A percentile compares a stretch with the other conserved stretches of the same genome.
Conservation (phyloP, 2,329 filamentous ascomycete genomes). For the Beauveria asiatica region DNA sequence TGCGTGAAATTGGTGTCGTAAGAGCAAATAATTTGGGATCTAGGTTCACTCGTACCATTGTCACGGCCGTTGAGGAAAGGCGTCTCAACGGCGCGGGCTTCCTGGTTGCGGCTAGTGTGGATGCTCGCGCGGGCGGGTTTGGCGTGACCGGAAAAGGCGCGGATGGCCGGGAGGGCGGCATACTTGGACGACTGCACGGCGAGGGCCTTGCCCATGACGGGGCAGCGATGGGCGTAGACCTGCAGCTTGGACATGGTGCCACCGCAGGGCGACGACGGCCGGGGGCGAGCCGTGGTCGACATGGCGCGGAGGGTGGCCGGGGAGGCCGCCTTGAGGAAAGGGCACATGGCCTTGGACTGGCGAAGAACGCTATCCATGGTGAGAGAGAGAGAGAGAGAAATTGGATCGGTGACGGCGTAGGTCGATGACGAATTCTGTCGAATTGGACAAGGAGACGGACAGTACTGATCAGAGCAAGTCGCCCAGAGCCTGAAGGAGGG, state of each 20-base stretch:
- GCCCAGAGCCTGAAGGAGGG: background rate
- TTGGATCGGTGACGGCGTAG: background rate
- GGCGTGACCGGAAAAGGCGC: constrained; percentile 41
- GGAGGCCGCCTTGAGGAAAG: constrained; percentile 91
- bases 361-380: constrained; percentile 88
- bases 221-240: constrained; percentile 87
- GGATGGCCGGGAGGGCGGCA: constrained; percentile 39
- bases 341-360: constrained; percentile 94
- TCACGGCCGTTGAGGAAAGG: constrained; percentile 39
- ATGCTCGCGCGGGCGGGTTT: constrained; percentile 60
- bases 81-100: constrained; percentile 68
- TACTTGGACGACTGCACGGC: constrained; percentile 67
- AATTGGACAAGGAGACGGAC: background rate
- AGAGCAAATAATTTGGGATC: background rate
- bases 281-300: constrained; percentile 61
- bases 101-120: constrained; percentile 71
- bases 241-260: constrained; percentile 97
- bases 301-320: constrained; percentile 85
- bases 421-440: background rate
- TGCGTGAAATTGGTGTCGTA: background rate
- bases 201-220: constrained; percentile 97
- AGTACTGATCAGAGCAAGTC: background rate
- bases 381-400: background rate
- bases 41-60: constrained; percentile 33
- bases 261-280: constrained; percentile 60